These are phyloP conservation scores for Agaricus sinodeliciosus DNA, from an alignment of 768 basidiomycete species.

Conservation along the genomic window DNA sequence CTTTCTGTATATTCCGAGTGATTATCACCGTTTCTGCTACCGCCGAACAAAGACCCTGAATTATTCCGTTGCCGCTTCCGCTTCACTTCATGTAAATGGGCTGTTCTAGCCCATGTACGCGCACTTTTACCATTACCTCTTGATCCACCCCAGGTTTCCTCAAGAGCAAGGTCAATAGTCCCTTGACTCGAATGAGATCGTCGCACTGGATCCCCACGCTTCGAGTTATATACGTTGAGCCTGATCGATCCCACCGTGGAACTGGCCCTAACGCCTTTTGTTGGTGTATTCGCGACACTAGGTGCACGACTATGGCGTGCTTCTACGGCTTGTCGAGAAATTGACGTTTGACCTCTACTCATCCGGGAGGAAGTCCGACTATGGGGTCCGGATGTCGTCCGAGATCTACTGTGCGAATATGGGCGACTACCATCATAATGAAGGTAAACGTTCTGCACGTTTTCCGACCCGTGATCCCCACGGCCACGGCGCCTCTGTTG, in stretches of 20 bases:
- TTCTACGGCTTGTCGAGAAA: conserved; percentile 1
- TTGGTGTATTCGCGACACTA: conserved; percentile 1
- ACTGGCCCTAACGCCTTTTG: conserved; percentile 2
- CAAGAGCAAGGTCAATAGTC: conserved; percentile 5
- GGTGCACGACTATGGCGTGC: not conserved
- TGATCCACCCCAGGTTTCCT: conserved; percentile 12
- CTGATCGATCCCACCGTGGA: not conserved
- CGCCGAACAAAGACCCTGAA: not conserved
- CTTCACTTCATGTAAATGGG: conserved; percentile 47
- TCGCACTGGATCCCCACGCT: not conserved
- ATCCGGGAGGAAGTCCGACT: conserved; percentile 2
- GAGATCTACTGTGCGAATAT: not conserved
- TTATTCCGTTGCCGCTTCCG: not conserved
- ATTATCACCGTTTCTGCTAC: not conserved
- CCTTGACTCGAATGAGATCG: conserved; percentile 9
- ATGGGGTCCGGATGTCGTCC: not conserved
- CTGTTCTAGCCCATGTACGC: conserved; percentile 55
- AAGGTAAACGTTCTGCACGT: not conserved
- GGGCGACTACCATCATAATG: not conserved
- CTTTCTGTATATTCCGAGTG: not conserved
- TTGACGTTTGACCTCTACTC: not conserved
- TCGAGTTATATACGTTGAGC: not conserved
- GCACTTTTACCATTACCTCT: conserved; percentile 35
- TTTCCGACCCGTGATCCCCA: not conserved
- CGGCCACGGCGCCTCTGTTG: not conserved